Evolutionary conservation across 2,329 filamentous ascomycete species (phyloP).

Genomic region (Calonectria naviculata): DNA sequence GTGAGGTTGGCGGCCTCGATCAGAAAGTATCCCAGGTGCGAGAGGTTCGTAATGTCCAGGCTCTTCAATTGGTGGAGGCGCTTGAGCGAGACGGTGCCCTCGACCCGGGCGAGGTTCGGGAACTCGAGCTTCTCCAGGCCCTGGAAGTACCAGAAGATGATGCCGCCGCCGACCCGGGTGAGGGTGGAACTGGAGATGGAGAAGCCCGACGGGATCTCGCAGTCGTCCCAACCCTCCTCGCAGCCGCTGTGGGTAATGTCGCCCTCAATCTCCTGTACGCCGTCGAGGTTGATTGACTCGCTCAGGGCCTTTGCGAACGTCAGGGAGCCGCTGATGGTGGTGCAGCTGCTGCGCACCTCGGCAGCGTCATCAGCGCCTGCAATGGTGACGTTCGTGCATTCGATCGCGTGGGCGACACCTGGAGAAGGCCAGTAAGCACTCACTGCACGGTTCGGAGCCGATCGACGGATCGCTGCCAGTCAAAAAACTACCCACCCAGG

Average conservation of each 20-base stretch:
- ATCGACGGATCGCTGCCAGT: neutral
- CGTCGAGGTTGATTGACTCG: conserved; percentile 28
- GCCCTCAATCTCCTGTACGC: conserved; percentile 21
- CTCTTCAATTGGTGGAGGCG: conserved; percentile 21
- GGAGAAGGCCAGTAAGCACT: neutral
- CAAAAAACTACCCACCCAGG: neutral
- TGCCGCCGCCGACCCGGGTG: conserved; percentile 12
- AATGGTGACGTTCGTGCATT: conserved; percentile 28
- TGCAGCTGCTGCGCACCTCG: conserved; percentile 20
- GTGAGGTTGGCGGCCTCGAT: conserved; percentile 25
- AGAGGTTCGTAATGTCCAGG: conserved; percentile 28
- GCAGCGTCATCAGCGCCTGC: conserved; percentile 20
- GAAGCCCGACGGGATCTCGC: conserved; percentile 9
- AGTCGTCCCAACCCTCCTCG: neutral
- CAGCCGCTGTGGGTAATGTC: conserved; percentile 12
- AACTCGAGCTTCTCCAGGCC: conserved; percentile 26
- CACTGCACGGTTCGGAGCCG: neutral
- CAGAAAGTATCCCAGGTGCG: conserved; percentile 12
- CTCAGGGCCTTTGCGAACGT: neutral
- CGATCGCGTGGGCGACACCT: conserved; percentile 9
- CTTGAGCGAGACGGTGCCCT: conserved; percentile 13
- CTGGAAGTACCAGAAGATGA: conserved; percentile 20
- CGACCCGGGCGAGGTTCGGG: conserved; percentile 22
- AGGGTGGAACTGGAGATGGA: conserved; percentile 27
- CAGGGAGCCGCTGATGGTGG: conserved; percentile 19